Percentiles rank a stretch among this genome's conserved stretches.
Evolutionary conservation across 140 eudicot genomes (phyloP).

Genomic region (Flaveria floridana): DNA sequence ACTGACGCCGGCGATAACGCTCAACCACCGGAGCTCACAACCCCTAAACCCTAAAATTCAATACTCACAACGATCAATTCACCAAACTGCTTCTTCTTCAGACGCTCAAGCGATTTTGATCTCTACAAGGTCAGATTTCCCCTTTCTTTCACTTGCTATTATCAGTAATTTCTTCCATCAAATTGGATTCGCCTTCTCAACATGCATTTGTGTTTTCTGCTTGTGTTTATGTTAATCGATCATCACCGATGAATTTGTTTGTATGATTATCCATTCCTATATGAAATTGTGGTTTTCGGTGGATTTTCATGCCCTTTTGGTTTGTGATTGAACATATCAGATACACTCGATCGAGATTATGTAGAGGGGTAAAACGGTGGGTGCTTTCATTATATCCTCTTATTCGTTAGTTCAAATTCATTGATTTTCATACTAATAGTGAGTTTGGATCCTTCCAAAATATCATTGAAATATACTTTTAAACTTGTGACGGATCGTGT

Average conservation of each 20-base stretch:
- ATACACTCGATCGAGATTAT: background rate
- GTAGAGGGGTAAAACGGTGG: background rate
- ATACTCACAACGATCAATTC: slow-evolving; percentile 15
- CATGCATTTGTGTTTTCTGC: slow-evolving; percentile 34
- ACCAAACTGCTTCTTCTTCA: slow-evolving; percentile 4
- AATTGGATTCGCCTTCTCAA: slow-evolving; percentile 17
- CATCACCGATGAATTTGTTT: slow-evolving; percentile 11
- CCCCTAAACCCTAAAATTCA: slow-evolving; percentile 21
- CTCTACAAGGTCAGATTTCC: slow-evolving; percentile 23
- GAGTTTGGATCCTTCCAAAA: slow-evolving; percentile 5
- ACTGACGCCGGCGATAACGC: slow-evolving; percentile 30
- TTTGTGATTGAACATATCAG: background rate
- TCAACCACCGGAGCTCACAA: slow-evolving; percentile 39
- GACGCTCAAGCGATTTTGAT: slow-evolving; percentile 14
- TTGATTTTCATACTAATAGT: slow-evolving; percentile 1
- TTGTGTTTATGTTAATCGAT: slow-evolving; percentile 1
- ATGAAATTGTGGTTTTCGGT: slow-evolving; percentile 7
- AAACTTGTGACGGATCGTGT: slow-evolving; percentile 12
- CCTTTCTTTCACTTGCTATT: slow-evolving; percentile 30
- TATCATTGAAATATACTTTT: slow-evolving; percentile 14
- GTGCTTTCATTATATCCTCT: background rate
- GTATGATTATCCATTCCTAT: slow-evolving; percentile 8
- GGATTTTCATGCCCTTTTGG: slow-evolving; percentile 17
- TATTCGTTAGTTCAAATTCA: background rate
- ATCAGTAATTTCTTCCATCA: slow-evolving; percentile 20